Evolutionary conservation across 1,139 yeast species (phyloP).

Genomic region (Candida sanyaensis): DNA sequence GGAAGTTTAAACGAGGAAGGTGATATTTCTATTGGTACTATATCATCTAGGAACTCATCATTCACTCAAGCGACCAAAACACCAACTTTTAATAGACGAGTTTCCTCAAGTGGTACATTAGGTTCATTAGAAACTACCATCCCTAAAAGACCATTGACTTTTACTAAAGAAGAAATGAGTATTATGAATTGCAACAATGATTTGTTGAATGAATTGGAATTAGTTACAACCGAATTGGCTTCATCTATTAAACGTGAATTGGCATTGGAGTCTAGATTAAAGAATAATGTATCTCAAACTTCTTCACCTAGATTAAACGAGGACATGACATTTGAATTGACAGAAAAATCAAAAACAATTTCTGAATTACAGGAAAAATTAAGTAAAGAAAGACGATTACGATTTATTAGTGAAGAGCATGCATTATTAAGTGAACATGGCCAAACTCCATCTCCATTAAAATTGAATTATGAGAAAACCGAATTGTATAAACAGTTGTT

Average conservation of each 20-base stretch:
- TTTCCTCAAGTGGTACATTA: conserved; percentile 8
- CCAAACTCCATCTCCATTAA: conserved; percentile 53
- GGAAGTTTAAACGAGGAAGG: conserved; percentile 18
- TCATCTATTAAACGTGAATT: conserved; percentile 70
- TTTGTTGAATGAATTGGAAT: conserved; percentile 61
- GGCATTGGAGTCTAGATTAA: conserved; percentile 51
- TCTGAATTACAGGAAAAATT: conserved; percentile 57
- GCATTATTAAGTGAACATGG: conserved; percentile 58
- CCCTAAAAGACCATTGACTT: conserved; percentile 19
- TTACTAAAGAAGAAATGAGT: conserved; percentile 63
- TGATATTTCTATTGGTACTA: conserved; percentile 1
- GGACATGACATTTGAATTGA: conserved; percentile 26
- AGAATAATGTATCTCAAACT: conserved; percentile 12
- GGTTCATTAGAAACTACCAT: conserved; percentile 7
- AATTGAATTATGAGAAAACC: conserved; percentile 58
- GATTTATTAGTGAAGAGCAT: conserved; percentile 73
- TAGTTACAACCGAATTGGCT: conserved; percentile 72
- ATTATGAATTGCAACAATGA: conserved; percentile 60
- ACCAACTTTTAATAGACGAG: conserved; percentile 11
- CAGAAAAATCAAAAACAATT: conserved; percentile 48
- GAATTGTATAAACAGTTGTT: conserved; percentile 49
- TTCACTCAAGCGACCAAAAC: conserved; percentile 6
- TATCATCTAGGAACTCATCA: conserved; percentile 2
- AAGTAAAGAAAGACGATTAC: conserved; percentile 62
- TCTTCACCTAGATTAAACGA: conserved; percentile 6